phyloP scores from a whole-genome alignment of 352 stramenopile species.

The Blastocystis sp. region DNA sequence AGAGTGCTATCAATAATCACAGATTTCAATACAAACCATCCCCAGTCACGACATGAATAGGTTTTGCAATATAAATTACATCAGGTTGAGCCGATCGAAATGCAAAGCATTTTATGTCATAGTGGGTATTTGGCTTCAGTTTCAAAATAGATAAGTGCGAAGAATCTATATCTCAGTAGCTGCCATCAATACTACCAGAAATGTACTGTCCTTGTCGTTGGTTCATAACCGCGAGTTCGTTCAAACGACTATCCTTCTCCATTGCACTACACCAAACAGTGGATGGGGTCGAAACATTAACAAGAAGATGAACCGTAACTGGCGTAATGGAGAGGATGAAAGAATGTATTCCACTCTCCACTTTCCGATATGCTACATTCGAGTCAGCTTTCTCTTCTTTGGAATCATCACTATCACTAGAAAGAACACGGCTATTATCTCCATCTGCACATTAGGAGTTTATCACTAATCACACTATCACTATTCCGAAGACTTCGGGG shows the following conservation, averaged over 20 bases:
- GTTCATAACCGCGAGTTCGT: background rate
- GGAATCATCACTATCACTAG: no score
- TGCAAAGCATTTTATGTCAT: background rate
- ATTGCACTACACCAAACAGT: conserved; percentile 21
- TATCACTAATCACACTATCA: no score
- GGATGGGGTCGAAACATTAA: background rate
- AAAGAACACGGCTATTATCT: no score
- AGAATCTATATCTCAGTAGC: background rate
- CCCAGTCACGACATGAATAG: background rate
- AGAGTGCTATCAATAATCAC: background rate
- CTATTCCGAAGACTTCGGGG: background rate
- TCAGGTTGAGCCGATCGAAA: background rate
- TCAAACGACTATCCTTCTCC: background rate
- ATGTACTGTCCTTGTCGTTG: background rate
- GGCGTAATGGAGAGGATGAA: conserved; percentile 15
- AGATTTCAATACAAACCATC: background rate
- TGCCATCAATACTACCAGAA: background rate
- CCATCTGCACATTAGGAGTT: no score
- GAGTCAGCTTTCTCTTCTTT: no score
- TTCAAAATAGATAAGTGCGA: background rate
- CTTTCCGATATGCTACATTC: no score
- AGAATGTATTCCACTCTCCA: no score
- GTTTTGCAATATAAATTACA: background rate
- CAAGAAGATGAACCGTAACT: background rate
- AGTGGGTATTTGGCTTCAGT: conserved; percentile 25